phyloP scores from a whole-genome alignment of 768 basidiomycete species.

The Dacryopinax spathularia region DNA sequence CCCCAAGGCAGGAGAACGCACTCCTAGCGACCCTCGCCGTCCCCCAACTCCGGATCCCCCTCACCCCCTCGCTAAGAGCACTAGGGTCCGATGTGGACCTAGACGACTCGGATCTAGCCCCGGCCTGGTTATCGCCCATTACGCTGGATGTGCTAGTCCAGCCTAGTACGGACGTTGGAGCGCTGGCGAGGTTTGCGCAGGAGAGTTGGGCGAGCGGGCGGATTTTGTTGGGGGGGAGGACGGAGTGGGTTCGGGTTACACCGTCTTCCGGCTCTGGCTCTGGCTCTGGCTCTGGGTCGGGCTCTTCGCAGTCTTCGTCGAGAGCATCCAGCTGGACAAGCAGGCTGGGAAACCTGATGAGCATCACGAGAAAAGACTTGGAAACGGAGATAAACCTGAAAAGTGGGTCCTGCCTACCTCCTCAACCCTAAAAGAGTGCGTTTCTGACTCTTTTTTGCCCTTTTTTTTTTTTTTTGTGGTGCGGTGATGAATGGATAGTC shows the following conservation, averaged over 20 bases:
- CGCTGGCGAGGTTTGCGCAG: slow-evolving; percentile 37
- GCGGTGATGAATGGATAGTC: neutral
- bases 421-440: neutral
- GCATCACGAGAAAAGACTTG: slow-evolving; percentile 33
- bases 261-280: no score
- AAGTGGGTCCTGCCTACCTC: slow-evolving; percentile 30
- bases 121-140: slow-evolving; percentile 43
- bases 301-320: no score
- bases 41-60: slow-evolving; percentile 39
- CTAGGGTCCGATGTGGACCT: slow-evolving; percentile 22
- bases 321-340: slow-evolving; percentile 18
- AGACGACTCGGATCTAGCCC: neutral
- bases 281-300: no score
- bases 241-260: slow-evolving; percentile 30
- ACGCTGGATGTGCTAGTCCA: slow-evolving; percentile 37
- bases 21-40: slow-evolving; percentile 36
- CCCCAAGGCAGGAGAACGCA: no score
- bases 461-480: no score
- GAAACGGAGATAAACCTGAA: slow-evolving; percentile 35
- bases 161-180: slow-evolving; percentile 39
- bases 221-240: slow-evolving; percentile 32
- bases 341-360: slow-evolving; percentile 14
- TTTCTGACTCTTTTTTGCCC: no score
- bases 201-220: slow-evolving; percentile 45
- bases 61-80: slow-evolving; percentile 38